phyloP scores from a whole-genome alignment of 2,329 filamentous ascomycete genomes.

The Microdochium nivale region DNA sequence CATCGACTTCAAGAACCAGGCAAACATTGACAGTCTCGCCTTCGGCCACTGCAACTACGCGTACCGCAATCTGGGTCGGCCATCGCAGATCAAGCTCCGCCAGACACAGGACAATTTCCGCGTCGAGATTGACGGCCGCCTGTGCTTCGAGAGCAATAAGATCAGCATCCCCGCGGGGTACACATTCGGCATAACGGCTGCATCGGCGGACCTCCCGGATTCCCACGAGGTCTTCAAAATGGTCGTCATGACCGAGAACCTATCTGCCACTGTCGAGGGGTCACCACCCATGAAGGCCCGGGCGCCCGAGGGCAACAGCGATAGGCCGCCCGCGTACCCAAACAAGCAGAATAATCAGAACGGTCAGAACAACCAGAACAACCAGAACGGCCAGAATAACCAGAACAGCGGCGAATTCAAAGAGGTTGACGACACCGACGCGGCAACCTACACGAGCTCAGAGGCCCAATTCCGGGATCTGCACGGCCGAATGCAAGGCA shows the following conservation, averaged over 20 bases:
- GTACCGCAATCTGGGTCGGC: slow-evolving; percentile 85
- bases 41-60: slow-evolving; percentile 89
- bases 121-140: slow-evolving; percentile 70
- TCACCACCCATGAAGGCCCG: slow-evolving; percentile 3
- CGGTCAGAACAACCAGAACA: slow-evolving; percentile 20
- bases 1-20: slow-evolving; percentile 67
- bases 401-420: slow-evolving; percentile 23
- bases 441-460: slow-evolving; percentile 39
- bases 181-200: slow-evolving; percentile 78
- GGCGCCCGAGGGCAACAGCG: neutral
- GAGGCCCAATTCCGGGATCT: slow-evolving; percentile 71
- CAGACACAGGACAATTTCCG: slow-evolving; percentile 59
- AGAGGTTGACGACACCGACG: slow-evolving; percentile 35
- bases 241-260: slow-evolving; percentile 54
- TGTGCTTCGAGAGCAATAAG: slow-evolving; percentile 79
- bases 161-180: slow-evolving; percentile 73
- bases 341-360: slow-evolving; percentile 24
- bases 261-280: slow-evolving; percentile 21
- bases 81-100: slow-evolving; percentile 67
- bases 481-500: slow-evolving; percentile 69
- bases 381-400: slow-evolving; percentile 10
- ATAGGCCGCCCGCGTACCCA: slow-evolving; percentile 17
- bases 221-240: slow-evolving; percentile 92
- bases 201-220: slow-evolving; percentile 84
- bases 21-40: slow-evolving; percentile 72